phyloP scores from a whole-genome alignment of 2,329 filamentous ascomycete species.

The Trichoderma sp. region DNA sequence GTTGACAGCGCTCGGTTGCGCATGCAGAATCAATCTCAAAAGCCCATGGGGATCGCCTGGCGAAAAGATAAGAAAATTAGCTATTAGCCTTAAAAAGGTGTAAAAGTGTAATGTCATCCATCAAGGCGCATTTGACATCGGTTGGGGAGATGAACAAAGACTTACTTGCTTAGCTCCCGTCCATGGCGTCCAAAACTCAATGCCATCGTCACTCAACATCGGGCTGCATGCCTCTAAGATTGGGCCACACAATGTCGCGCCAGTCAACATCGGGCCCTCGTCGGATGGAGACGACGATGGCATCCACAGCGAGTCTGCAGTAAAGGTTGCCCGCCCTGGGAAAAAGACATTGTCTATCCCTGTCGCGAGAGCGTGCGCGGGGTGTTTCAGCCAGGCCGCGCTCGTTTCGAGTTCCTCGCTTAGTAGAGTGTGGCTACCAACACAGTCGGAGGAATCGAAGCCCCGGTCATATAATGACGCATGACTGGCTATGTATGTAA shows the following conservation, averaged over 20 bases:
- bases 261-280: neutral
- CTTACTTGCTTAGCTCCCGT: conserved; percentile 10
- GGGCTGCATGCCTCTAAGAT: neutral
- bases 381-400: neutral
- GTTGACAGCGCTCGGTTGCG: neutral
- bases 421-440: neutral
- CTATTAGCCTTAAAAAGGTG: neutral
- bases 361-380: neutral
- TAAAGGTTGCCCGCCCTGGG: neutral
- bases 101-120: neutral
- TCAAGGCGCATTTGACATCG: neutral
- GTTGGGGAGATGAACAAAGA: too few relatives aligned
- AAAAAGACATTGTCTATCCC: neutral
- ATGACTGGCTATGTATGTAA: neutral
- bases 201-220: neutral
- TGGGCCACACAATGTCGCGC: neutral
- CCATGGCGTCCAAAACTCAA: conserved; percentile 1
- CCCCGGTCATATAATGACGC: neutral
- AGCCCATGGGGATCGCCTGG: neutral
- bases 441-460: neutral
- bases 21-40: neutral
- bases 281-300: neutral
- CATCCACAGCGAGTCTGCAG: neutral
- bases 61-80: neutral
- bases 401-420: neutral